Base-by-base conservation (phyloP, 2,329 filamentous ascomycete genomes). In the Escovopsis weberi region DNA sequence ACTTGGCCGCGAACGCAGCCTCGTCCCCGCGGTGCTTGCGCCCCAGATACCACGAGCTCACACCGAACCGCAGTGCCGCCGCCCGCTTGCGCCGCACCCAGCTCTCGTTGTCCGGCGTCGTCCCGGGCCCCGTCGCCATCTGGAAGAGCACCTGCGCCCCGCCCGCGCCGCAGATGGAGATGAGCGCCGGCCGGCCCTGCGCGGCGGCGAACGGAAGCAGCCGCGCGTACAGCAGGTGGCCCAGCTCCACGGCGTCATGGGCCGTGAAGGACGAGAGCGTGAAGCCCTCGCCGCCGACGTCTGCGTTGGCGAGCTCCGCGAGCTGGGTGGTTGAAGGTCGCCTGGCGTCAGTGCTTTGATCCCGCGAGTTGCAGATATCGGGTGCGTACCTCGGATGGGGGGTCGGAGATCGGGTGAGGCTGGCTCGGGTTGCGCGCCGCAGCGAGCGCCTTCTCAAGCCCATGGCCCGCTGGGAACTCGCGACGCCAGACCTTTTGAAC, bases 1-100 rank as follows among this genome's bases (percentile, higher is more conserved):
- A 83, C 56, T 82, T 81, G 30, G 68, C 67, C 35, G 70, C 69
- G 59, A 89, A 87, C 3, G 63, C 65, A 23, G 56, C 64, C 62
- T 86, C 80, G 48, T 86, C 71, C 10, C 75, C 74, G 1, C 54
- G 56, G 49, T 78, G 78, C 64, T 84, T 84, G 58, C 76, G 74
- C 47, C 74, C 69, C 74, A 86, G 74, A 45, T 75, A 72, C 80
- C 81, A 88, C 4, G 78, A 82, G 48, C 73, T 80, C 46, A 67
- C 62, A 0, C 82, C 82, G 63, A 76, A 89, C 9, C 84, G 66
- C 41, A 86, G 62, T 6, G 86, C 84, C 0, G 80, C 81, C 45
- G 75, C 76, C 12, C 78, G 67, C 67, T 91, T 89, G 32, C 84
- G 68, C 33, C 68, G 61, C 19, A 85, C 78, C 81, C 80, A 85